phyloP scores from a whole-genome alignment of 306 rosid genomes.

The Prunus dulcis region DNA sequence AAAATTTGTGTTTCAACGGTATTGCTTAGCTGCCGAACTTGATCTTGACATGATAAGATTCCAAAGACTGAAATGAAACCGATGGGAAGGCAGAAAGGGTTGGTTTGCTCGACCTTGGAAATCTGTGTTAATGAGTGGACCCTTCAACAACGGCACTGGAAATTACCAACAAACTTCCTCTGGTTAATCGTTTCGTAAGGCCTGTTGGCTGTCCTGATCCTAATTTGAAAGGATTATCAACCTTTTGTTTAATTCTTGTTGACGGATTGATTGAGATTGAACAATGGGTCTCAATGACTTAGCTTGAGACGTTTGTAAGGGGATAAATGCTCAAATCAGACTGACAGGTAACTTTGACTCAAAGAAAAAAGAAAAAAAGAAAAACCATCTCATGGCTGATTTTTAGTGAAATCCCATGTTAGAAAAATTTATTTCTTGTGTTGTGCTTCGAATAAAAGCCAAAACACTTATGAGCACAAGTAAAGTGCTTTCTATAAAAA shows the following conservation, averaged over 20 bases:
- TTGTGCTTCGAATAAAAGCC: no score
- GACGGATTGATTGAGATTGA: neutral
- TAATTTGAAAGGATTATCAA: neutral
- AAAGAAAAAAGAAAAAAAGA: no score
- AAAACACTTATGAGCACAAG: no score
- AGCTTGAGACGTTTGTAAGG: neutral
- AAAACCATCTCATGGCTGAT: neutral
- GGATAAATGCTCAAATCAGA: neutral
- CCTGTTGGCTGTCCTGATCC: neutral
- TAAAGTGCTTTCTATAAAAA: no score
- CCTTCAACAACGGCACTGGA: constrained; percentile 8
- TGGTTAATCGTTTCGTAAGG: neutral
- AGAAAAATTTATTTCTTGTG: no score
- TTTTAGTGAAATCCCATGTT: no score
- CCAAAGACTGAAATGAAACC: neutral
- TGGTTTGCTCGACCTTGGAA: neutral
- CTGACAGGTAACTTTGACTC: no score
- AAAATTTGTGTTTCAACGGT: neutral
- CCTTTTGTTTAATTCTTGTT: no score
- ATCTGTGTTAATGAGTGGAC: neutral
- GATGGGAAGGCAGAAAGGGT: neutral
- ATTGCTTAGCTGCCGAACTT: constrained; percentile 9
- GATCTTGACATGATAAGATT: neutral
- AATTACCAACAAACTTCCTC: constrained; percentile 12
- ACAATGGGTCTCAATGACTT: neutral